Evolutionary conservation across 352 stramenopile genomes (phyloP).

Genomic region (Globisporangium takayamanum): DNA sequence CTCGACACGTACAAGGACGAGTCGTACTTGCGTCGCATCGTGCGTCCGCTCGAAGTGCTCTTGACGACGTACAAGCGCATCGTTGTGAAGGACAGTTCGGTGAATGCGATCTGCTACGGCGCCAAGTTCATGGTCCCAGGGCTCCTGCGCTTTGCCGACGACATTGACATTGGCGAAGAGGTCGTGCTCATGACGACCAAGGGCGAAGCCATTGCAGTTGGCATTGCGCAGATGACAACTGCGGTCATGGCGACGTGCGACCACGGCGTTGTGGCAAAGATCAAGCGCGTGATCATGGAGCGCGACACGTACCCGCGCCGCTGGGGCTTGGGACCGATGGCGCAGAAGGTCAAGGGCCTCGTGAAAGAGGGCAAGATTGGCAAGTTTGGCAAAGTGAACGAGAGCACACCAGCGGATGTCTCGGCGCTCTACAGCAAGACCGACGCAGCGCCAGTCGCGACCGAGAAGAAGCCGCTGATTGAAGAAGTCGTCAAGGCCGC

Average conservation of each 20-base stretch:
- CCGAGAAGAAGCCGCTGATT: slow-evolving; percentile 46
- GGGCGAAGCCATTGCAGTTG: slow-evolving; percentile 98
- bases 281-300: slow-evolving; percentile 99
- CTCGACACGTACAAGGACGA: slow-evolving; percentile 99
- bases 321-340: slow-evolving; percentile 99
- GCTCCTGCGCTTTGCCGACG: slow-evolving; percentile 97
- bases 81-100: slow-evolving; percentile 99
- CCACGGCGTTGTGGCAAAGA: slow-evolving; percentile 99
- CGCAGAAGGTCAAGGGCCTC: slow-evolving; percentile 98
- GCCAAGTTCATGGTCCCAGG: slow-evolving; percentile 99
- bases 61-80: slow-evolving; percentile 99
- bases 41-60: slow-evolving; percentile 98
- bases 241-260: slow-evolving; percentile 99
- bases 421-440: slow-evolving; percentile 56
- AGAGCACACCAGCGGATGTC: slow-evolving; percentile 73
- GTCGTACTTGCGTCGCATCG: slow-evolving; percentile 96
- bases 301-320: slow-evolving; percentile 98
- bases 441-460: slow-evolving; percentile 20
- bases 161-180: slow-evolving; percentile 98
- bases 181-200: slow-evolving; percentile 99
- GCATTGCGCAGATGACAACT: slow-evolving; percentile 99
- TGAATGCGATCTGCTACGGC: slow-evolving; percentile 99
- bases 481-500: slow-evolving; percentile 45
- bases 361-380: slow-evolving; percentile 92
- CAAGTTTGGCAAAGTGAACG: slow-evolving; percentile 88